Evolutionary conservation across 2,329 filamentous ascomycete species (phyloP).

Genomic region (Westerdykella sp.): DNA sequence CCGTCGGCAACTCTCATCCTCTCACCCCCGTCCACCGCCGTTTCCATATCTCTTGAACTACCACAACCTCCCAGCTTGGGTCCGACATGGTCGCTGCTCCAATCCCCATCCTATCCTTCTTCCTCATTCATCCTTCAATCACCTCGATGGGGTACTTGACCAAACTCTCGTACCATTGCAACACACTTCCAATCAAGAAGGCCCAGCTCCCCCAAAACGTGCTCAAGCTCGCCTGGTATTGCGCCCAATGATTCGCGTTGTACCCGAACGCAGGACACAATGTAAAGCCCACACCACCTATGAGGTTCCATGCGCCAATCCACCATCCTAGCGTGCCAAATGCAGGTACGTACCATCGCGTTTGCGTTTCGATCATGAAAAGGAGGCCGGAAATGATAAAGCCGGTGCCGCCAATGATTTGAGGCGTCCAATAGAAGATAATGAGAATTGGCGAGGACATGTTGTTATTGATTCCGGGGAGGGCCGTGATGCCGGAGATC

Average conservation of each 20-base stretch:
- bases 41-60: too few relatives aligned
- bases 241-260: conserved; percentile 12
- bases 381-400: conserved; percentile 55
- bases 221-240: conserved; percentile 26
- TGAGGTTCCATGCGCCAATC: conserved; percentile 44
- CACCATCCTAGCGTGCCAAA: conserved; percentile 57
- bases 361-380: conserved; percentile 63
- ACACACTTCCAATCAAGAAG: conserved; percentile 27
- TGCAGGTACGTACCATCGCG: conserved; percentile 56
- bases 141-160: conserved; percentile 15
- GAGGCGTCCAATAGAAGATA: conserved; percentile 56
- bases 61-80: too few relatives aligned
- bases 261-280: too few relatives aligned
- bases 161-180: conserved; percentile 33
- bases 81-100: too few relatives aligned
- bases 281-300: too few relatives aligned
- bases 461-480: conserved; percentile 51
- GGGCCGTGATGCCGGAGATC: conserved; percentile 55
- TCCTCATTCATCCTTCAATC: too few relatives aligned
- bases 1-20: too few relatives aligned
- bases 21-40: too few relatives aligned
- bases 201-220: conserved; percentile 35
- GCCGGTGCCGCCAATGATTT: conserved; percentile 56
- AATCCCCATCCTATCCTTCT: too few relatives aligned
- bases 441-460: conserved; percentile 46